Evolutionary conservation across 495 filamentous ascomycete genomes (phyloP).

Genomic region (Penicillium cinerascens): DNA sequence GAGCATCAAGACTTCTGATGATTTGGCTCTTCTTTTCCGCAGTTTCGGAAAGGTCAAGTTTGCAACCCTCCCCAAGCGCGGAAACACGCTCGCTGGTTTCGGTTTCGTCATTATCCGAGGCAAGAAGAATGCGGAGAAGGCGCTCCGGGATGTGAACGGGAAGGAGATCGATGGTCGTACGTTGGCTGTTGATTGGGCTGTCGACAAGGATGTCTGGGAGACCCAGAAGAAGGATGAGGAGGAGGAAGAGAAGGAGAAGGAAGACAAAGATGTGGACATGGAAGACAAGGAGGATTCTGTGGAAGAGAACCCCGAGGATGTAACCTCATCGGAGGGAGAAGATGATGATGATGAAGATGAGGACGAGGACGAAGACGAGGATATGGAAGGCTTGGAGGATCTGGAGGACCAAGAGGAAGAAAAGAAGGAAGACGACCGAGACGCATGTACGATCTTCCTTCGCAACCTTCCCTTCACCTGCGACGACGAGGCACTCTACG

Average conservation of each 20-base stretch:
- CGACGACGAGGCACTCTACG: slow-evolving; percentile 72
- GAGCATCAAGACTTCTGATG: slow-evolving; percentile 83
- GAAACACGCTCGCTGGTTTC: slow-evolving; percentile 74
- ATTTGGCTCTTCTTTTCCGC: slow-evolving; percentile 71
- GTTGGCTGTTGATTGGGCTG: slow-evolving; percentile 93
- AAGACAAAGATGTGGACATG: slow-evolving; percentile 33
- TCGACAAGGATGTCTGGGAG: slow-evolving; percentile 86
- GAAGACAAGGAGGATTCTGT: slow-evolving; percentile 33
- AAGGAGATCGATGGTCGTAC: slow-evolving; percentile 83
- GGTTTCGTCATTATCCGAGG: slow-evolving; percentile 89
- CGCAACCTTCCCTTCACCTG: slow-evolving; percentile 90
- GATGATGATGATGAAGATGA: slow-evolving; percentile 32
- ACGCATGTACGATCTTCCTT: slow-evolving; percentile 76
- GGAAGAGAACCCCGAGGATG: slow-evolving; percentile 21
- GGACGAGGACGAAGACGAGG: slow-evolving; percentile 19
- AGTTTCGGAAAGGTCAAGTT: slow-evolving; percentile 87
- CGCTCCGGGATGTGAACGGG: slow-evolving; percentile 79
- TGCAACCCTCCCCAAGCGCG: slow-evolving; percentile 72
- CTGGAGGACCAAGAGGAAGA: slow-evolving; percentile 38
- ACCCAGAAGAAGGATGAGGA: slow-evolving; percentile 45
- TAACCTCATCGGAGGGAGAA: slow-evolving; percentile 22
- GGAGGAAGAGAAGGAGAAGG: slow-evolving; percentile 27
- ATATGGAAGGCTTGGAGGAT: slow-evolving; percentile 20
- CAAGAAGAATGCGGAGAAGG: slow-evolving; percentile 87
- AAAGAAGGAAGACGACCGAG: slow-evolving; percentile 51